phyloP scores from a whole-genome alignment of 2,329 filamentous ascomycete genomes.

The Mycosphaerella sp. region DNA sequence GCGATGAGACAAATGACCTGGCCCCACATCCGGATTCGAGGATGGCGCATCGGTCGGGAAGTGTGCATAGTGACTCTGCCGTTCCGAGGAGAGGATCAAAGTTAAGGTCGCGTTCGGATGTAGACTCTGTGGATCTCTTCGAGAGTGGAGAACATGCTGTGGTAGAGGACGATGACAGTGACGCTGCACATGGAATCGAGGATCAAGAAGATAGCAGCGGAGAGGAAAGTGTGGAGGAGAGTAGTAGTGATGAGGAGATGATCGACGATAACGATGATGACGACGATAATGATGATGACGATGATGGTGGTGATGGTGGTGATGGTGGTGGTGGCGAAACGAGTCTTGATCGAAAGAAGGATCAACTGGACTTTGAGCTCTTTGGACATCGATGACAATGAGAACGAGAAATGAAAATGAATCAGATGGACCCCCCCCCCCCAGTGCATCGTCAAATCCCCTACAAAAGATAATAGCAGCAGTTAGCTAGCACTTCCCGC shows the following conservation, averaged over 20 bases:
- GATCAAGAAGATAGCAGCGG: constrained; percentile 17
- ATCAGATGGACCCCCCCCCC: too few species aligned
- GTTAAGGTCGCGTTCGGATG: constrained; percentile 10
- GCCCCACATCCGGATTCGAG: background rate
- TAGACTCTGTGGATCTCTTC: constrained; percentile 22
- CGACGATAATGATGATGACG: too few species aligned
- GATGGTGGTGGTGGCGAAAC: background rate
- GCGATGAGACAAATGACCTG: background rate
- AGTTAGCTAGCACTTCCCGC: too few species aligned
- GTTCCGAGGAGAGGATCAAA: constrained; percentile 15
- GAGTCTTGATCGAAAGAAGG: background rate
- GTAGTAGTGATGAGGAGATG: background rate
- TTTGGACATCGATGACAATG: constrained; percentile 23
- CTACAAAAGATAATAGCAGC: too few species aligned
- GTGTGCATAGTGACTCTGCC: constrained; percentile 16
- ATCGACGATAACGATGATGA: constrained; percentile 7
- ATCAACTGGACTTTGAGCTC: constrained; percentile 17
- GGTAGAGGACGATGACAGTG: constrained; percentile 32
- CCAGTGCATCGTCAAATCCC: too few species aligned
- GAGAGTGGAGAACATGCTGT: constrained; percentile 28
- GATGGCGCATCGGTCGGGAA: constrained; percentile 8
- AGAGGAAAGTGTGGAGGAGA: constrained; percentile 15
- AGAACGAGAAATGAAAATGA: too few species aligned
- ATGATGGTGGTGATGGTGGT: constrained; percentile 6
- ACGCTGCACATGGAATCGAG: constrained; percentile 17